Evolutionary conservation across 1,284 basidiomycete species (phyloP).

Genomic region (Leccinum subrobustum): DNA sequence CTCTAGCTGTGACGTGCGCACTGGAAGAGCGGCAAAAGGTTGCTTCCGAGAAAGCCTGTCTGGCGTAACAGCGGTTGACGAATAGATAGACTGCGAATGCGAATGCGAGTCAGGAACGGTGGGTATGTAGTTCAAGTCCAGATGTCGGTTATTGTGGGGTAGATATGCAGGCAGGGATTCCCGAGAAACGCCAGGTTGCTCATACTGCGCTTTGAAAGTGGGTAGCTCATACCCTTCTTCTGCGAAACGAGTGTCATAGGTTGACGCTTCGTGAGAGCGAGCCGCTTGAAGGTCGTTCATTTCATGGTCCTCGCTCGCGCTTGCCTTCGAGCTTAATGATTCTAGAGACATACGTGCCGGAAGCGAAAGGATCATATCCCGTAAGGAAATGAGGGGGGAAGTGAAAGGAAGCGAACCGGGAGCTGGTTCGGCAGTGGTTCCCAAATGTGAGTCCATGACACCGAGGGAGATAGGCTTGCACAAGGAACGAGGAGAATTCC

Average conservation of each 20-base stretch:
- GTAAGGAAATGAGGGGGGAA: slow-evolving; percentile 25
- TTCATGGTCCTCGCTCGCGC: slow-evolving; percentile 32
- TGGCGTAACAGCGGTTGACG: background rate
- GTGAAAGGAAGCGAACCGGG: slow-evolving; percentile 11
- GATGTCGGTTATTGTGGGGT: background rate
- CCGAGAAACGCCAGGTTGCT: background rate
- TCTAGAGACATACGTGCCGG: slow-evolving; percentile 34
- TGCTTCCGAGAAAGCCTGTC: slow-evolving; percentile 7
- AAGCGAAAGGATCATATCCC: slow-evolving; percentile 29
- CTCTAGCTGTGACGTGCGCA: slow-evolving; percentile 34
- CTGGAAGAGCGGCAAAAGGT: slow-evolving; percentile 25
- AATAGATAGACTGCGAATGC: slow-evolving; percentile 3
- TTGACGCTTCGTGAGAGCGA: background rate
- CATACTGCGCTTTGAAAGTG: slow-evolving; percentile 3
- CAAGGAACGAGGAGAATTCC: slow-evolving; percentile 6
- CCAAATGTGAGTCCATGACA: background rate
- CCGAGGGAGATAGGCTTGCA: background rate
- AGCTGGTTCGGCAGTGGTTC: background rate
- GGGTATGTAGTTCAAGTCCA: background rate
- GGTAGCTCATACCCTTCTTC: slow-evolving; percentile 21
- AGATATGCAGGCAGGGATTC: slow-evolving; percentile 4
- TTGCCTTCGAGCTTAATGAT: slow-evolving; percentile 31
- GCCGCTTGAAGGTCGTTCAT: slow-evolving; percentile 19
- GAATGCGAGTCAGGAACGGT: background rate
- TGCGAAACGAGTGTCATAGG: background rate